Percentiles rank a stretch among this genome's conserved stretches.
phyloP scores from a whole-genome alignment of 2,329 filamentous ascomycete genomes.

The Paecilomyces variotii region DNA sequence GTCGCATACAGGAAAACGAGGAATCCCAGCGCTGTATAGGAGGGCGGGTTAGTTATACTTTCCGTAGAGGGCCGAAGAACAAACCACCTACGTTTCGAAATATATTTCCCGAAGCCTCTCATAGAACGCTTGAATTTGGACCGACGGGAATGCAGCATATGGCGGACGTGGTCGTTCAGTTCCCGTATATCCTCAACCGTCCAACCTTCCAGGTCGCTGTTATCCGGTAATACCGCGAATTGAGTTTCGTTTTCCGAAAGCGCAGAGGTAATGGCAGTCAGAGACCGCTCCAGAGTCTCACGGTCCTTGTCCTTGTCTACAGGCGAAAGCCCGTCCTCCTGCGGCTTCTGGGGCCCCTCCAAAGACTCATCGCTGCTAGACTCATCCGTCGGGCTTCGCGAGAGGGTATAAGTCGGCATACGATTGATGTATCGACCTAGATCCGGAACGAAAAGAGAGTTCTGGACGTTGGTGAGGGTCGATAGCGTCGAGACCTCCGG shows the following conservation, averaged over 20 bases:
- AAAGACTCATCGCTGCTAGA: constrained; percentile 19
- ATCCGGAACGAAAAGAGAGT: constrained; percentile 78
- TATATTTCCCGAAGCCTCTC: constrained; percentile 74
- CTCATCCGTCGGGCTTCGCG: constrained; percentile 38
- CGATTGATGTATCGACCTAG: constrained; percentile 70
- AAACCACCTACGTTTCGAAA: constrained; percentile 52
- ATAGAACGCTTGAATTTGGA: constrained; percentile 71
- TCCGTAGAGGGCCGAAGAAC: neutral
- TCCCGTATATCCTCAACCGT: constrained; percentile 63
- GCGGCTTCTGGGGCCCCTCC: constrained; percentile 19
- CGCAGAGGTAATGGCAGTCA: constrained; percentile 57
- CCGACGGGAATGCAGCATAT: constrained; percentile 76
- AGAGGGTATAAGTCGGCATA: constrained; percentile 68
- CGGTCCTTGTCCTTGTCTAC: constrained; percentile 5
- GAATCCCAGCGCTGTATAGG: constrained; percentile 59
- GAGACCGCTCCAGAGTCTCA: constrained; percentile 15
- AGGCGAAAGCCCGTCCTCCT: constrained; percentile 14
- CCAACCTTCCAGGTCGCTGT: constrained; percentile 66
- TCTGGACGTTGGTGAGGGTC: constrained; percentile 81
- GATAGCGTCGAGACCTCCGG: constrained; percentile 76
- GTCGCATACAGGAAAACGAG: constrained; percentile 76
- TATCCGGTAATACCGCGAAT: constrained; percentile 73
- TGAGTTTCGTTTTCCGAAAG: constrained; percentile 56
- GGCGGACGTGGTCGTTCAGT: constrained; percentile 77
- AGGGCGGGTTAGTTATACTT: constrained; percentile 1